Conservation (phyloP, 129 eudicot species). For the Flaveria trinervia region DNA sequence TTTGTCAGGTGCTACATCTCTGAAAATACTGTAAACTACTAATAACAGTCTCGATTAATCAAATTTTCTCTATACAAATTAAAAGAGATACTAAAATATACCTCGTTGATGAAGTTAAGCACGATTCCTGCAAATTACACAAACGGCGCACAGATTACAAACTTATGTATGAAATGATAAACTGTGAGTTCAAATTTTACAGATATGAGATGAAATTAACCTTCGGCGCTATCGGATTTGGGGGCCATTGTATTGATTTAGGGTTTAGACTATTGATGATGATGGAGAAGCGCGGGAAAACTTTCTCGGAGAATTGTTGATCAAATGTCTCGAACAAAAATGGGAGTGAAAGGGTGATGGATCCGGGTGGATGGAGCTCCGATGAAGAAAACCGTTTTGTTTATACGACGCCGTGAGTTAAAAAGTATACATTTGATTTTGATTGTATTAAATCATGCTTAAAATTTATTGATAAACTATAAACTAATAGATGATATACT, state of each 20-base stretch:
- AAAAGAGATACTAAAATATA: slow-evolving; percentile 7
- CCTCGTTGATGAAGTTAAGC: slow-evolving; percentile 98
- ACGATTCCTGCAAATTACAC: slow-evolving; percentile 70
- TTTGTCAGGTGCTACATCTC: neutral
- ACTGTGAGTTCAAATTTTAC: slow-evolving; percentile 5
- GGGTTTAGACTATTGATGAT: slow-evolving; percentile 27
- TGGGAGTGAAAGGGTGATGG: slow-evolving; percentile 6
- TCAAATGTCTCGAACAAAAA: neutral
- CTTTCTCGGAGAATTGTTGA: neutral
- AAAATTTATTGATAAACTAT: neutral
- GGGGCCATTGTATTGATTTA: slow-evolving; percentile 61
- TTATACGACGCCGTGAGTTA: neutral
- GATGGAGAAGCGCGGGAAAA: slow-evolving; percentile 41
- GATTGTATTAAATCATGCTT: neutral
- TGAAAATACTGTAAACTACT: neutral
- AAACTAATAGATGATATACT: too few relatives aligned
- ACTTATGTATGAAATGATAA: slow-evolving; percentile 6
- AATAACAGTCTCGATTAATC: neutral
- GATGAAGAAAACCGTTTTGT: neutral
- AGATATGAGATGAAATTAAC: slow-evolving; percentile 29
- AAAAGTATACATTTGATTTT: neutral
- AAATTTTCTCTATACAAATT: neutral
- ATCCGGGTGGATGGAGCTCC: slow-evolving; percentile 3
- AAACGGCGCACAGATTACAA: neutral
- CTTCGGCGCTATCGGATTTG: slow-evolving; percentile 76